Conservation (phyloP, 371 early-diverging fungal species). For the Rhizoclosmatium hyalinum region DNA sequence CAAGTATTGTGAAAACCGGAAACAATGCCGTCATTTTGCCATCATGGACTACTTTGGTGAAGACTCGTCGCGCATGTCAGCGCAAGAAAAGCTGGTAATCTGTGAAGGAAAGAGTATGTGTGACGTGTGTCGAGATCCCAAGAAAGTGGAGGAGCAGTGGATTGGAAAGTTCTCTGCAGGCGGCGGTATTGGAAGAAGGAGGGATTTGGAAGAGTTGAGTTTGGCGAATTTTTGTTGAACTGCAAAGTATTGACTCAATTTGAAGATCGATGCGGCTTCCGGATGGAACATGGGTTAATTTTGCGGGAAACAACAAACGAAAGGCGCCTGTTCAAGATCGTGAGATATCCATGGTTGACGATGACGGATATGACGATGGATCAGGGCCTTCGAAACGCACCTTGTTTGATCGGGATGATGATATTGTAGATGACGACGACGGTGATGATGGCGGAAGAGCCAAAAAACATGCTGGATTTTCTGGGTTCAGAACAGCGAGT, state of each 20-base stretch:
- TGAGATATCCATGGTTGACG: conserved; percentile 39
- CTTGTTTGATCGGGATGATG: conserved; percentile 1
- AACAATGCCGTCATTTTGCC: conserved; percentile 47
- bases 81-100: conserved; percentile 3
- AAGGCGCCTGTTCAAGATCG: conserved; percentile 13
- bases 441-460: neutral
- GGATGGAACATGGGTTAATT: conserved; percentile 30
- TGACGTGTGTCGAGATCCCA: conserved; percentile 50
- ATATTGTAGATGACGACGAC: conserved; percentile 18
- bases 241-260: neutral
- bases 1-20: conserved; percentile 53
- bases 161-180: conserved; percentile 2
- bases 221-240: neutral
- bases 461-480: neutral
- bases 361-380: neutral
- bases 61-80: neutral
- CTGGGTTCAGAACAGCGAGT: conserved; percentile 34
- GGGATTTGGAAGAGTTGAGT: neutral
- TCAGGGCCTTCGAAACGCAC: neutral
- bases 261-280: conserved; percentile 8
- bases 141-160: conserved; percentile 31
- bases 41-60: conserved; percentile 50
- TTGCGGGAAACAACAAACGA: neutral
- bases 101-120: conserved; percentile 34
- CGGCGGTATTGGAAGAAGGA: conserved; percentile 1